Evolutionary conservation across 2,329 filamentous ascomycete genomes (phyloP).

Genomic region (Botryotinia globosa): DNA sequence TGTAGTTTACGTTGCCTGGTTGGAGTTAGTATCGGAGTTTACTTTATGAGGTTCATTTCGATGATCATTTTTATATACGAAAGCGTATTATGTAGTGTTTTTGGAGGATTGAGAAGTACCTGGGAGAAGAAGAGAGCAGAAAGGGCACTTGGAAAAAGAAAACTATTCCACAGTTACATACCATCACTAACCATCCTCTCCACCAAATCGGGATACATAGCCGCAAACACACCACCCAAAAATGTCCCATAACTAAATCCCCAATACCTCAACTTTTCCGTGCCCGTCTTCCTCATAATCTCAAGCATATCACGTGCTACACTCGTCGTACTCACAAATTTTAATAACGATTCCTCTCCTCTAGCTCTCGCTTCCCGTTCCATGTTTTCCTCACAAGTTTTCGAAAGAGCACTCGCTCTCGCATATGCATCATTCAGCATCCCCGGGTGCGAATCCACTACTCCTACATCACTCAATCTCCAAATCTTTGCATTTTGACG

Average conservation of each 20-base stretch:
- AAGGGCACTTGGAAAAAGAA: not conserved
- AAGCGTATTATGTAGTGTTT: not conserved
- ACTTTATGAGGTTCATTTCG: too few relatives aligned
- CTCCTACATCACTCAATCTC: slow-evolving; percentile 45
- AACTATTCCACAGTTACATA: not conserved
- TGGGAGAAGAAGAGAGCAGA: not conserved
- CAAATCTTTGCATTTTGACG: slow-evolving; percentile 45
- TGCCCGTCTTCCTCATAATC: slow-evolving; percentile 35
- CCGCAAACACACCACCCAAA: slow-evolving; percentile 46
- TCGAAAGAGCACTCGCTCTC: slow-evolving; percentile 45
- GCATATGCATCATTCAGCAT: slow-evolving; percentile 48
- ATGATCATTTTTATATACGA: not conserved
- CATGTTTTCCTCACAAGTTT: slow-evolving; percentile 38
- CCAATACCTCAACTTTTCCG: slow-evolving; percentile 46
- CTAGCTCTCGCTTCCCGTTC: not conserved
- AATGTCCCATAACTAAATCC: slow-evolving; percentile 51
- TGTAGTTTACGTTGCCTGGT: slow-evolving; percentile 38
- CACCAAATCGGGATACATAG: slow-evolving; percentile 44
- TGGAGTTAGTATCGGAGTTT: slow-evolving; percentile 49
- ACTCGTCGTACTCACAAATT: slow-evolving; percentile 33
- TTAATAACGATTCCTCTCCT: slow-evolving; percentile 7
- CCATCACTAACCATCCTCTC: slow-evolving; percentile 42
- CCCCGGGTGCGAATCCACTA: slow-evolving; percentile 48
- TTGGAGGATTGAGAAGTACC: not conserved
- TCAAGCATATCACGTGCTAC: slow-evolving; percentile 40